phyloP scores from a whole-genome alignment of 371 early-diverging fungal species.

The Syncephalastrum sp. region DNA sequence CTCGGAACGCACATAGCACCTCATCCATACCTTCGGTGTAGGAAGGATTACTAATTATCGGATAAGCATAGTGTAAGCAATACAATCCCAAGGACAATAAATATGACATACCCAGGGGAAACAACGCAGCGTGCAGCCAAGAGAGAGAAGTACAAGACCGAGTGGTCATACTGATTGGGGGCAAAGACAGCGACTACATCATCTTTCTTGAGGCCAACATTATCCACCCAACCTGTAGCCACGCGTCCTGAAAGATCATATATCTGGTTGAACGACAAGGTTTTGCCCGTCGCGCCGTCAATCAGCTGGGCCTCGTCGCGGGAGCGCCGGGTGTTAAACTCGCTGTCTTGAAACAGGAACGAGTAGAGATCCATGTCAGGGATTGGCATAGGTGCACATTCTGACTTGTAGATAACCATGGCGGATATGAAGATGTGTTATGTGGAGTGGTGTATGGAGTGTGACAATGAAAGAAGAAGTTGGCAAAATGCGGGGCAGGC shows the following conservation, averaged over 20 bases:
- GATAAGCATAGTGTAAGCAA: background rate
- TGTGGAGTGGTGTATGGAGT: too few species aligned
- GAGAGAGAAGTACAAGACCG: conserved; percentile 37
- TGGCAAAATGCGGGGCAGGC: too few species aligned
- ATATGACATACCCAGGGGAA: conserved; percentile 33
- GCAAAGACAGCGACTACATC: conserved; percentile 74
- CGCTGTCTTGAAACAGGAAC: conserved; percentile 50
- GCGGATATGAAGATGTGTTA: too few species aligned
- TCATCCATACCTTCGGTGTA: conserved; percentile 39
- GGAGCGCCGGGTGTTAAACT: conserved; percentile 34
- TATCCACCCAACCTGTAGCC: conserved; percentile 61
- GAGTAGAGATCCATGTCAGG: conserved; percentile 69
- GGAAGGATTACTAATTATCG: conserved; percentile 28
- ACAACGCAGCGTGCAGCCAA: conserved; percentile 38
- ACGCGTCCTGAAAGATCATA: conserved; percentile 48
- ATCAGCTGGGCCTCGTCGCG: conserved; percentile 48
- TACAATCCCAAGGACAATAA: background rate
- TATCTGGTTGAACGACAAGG: conserved; percentile 64
- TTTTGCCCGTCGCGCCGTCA: conserved; percentile 54
- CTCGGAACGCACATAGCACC: background rate
- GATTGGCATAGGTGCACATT: conserved; percentile 37
- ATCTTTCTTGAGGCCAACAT: conserved; percentile 61
- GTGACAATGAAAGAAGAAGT: too few species aligned
- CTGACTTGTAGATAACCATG: conserved; percentile 40
- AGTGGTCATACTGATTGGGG: conserved; percentile 60